A percentile compares a stretch with the other conserved stretches of the same genome.
Conservation (phyloP, 805 yeast genomes). For the Komagataella pastoris region DNA sequence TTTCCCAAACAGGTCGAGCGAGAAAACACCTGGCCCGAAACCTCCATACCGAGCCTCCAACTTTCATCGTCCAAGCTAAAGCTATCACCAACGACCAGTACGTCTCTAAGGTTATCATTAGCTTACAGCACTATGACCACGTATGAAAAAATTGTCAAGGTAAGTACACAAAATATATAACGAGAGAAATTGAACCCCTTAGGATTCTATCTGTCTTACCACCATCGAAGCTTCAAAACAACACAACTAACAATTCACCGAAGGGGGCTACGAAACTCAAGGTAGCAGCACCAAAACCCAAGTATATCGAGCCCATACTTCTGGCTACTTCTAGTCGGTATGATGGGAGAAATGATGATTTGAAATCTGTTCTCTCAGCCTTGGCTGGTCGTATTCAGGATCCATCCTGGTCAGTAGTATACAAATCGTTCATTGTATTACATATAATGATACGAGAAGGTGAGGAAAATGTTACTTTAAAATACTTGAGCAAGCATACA, state of each 20-base stretch:
- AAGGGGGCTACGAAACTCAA: conserved; percentile 61
- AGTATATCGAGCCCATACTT: conserved; percentile 88
- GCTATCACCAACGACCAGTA: not conserved
- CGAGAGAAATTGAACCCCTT: conserved; percentile 9
- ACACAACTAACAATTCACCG: not conserved
- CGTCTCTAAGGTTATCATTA: not conserved
- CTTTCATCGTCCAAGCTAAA: not conserved
- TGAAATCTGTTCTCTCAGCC: conserved; percentile 56
- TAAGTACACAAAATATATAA: conserved; percentile 8
- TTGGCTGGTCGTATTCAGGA: conserved; percentile 54
- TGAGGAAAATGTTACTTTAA: conserved; percentile 58
- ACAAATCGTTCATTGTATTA: conserved; percentile 69
- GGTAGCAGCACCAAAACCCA: conserved; percentile 95
- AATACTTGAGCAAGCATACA: conserved; percentile 48
- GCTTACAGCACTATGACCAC: conserved; percentile 32
- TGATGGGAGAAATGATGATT: conserved; percentile 26
- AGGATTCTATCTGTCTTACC: not conserved
- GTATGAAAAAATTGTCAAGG: conserved; percentile 64
- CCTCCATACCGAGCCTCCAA: not conserved
- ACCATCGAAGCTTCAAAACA: not conserved
- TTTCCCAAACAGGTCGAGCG: not conserved
- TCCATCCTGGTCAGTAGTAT: conserved; percentile 84
- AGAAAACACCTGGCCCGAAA: not conserved
- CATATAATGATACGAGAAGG: conserved; percentile 94
- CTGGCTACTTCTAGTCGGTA: conserved; percentile 46